Percentiles rank a stretch among this genome's conserved stretches.
Evolutionary conservation across 2,329 filamentous ascomycete genomes (phyloP).

Genomic region (Drechslerella coelobrocha): DNA sequence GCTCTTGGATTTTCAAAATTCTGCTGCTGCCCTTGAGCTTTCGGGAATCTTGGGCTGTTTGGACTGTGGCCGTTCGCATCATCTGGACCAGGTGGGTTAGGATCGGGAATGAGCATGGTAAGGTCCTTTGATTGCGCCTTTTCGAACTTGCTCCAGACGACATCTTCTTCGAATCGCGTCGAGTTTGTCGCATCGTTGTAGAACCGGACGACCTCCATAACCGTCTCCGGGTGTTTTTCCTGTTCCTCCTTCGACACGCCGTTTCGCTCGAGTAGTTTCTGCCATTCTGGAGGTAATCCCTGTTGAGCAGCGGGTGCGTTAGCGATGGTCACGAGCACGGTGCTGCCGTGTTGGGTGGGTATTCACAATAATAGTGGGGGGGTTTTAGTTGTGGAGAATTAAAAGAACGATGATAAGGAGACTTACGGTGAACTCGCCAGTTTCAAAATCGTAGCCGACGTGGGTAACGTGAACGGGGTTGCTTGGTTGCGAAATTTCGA

Average conservation of each 20-base stretch:
- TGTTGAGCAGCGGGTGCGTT: too few species aligned
- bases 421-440: constrained; percentile 97
- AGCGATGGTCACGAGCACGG: constrained; percentile 97
- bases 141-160: constrained; percentile 72
- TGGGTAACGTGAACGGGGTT: constrained; percentile 98
- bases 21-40: constrained; percentile 21
- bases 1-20: constrained; percentile 97
- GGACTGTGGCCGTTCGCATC: constrained; percentile 50
- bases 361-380: too few species aligned
- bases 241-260: constrained; percentile 99
- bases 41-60: constrained; percentile 42
- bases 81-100: constrained; percentile 54
- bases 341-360: constrained; percentile 97
- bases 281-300: constrained; percentile 93
- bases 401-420: too few species aligned
- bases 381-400: too few species aligned
- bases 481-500: constrained; percentile 95
- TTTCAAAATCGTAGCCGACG: constrained; percentile 94
- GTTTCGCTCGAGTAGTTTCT: constrained; percentile 91
- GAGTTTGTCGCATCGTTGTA: constrained; percentile 79
- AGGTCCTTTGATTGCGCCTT: constrained; percentile 90
- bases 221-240: constrained; percentile 89
- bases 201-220: constrained; percentile 72
- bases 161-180: constrained; percentile 72
- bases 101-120: constrained; percentile 59